Percentiles rank a stretch among this genome's conserved stretches.
phyloP scores from a whole-genome alignment of 352 stramenopile genomes.

The Globisporangium recalcitrans region DNA sequence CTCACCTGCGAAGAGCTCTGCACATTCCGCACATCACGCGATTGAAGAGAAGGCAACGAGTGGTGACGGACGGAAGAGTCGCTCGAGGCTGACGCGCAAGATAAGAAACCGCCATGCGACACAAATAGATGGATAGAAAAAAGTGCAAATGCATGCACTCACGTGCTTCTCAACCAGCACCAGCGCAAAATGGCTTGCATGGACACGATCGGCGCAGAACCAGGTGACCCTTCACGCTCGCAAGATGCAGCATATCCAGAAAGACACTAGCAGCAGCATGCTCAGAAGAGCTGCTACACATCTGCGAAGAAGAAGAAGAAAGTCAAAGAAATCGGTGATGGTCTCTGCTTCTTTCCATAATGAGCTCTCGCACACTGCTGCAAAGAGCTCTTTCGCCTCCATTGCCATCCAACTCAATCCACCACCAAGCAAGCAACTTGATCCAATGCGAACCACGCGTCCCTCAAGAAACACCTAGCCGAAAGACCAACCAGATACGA shows the following conservation, averaged over 20 bases:
- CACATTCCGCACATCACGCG: too few relatives aligned
- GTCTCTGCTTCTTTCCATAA: background rate
- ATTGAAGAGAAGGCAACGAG: background rate
- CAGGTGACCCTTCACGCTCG: background rate
- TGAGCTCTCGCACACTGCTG: too few relatives aligned
- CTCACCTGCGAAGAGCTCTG: background rate
- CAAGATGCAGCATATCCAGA: too few relatives aligned
- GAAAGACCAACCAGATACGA: background rate
- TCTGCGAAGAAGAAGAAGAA: background rate
- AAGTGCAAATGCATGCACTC: background rate
- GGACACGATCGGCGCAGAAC: too few relatives aligned
- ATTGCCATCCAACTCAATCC: background rate
- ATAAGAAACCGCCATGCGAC: background rate
- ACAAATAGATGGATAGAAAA: constrained; percentile 2
- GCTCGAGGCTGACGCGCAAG: background rate
- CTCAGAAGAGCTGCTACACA: background rate
- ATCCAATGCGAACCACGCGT: too few relatives aligned
- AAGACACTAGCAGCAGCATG: too few relatives aligned
- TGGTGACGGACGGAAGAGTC: background rate
- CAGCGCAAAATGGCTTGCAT: background rate
- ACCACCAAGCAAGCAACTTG: too few relatives aligned
- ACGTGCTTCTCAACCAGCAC: background rate
- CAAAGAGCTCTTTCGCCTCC: too few relatives aligned
- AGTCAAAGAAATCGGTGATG: background rate
- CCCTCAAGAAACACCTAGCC: background rate